A percentile compares a stretch with the other conserved stretches of the same genome.
phyloP scores from a whole-genome alignment of 2,329 filamentous ascomycete genomes.

The Epichloe uncinata region DNA sequence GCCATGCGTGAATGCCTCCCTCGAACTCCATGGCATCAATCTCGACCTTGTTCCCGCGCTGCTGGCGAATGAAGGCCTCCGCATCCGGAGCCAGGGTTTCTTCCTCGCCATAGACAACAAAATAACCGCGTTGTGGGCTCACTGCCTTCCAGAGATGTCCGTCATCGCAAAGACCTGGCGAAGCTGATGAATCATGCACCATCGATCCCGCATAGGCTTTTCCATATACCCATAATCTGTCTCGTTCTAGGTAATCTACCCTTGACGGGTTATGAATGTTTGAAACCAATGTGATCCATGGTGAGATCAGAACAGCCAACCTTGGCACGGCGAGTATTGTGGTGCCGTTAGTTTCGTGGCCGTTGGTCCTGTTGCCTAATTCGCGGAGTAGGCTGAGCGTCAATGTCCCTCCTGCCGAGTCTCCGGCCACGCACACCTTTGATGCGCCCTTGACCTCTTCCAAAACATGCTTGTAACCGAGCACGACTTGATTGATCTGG shows the following conservation, averaged over 20 bases:
- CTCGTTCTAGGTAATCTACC: constrained; percentile 62
- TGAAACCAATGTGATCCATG: constrained; percentile 66
- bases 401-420: constrained; percentile 67
- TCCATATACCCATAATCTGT: constrained; percentile 56
- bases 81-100: constrained; percentile 68
- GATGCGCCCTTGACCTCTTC: constrained; percentile 42
- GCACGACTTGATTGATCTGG: constrained; percentile 56
- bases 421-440: constrained; percentile 58
- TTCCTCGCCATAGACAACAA: constrained; percentile 59
- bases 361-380: constrained; percentile 28
- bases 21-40: constrained; percentile 47
- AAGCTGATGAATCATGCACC: constrained; percentile 28
- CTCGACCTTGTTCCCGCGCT: constrained; percentile 38
- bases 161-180: constrained; percentile 58
- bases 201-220: constrained; percentile 45
- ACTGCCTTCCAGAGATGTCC: constrained; percentile 52
- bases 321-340: constrained; percentile 20
- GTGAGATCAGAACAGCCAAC: constrained; percentile 62
- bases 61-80: constrained; percentile 40
- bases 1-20: constrained; percentile 70
- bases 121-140: constrained; percentile 52
- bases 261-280: constrained; percentile 51
- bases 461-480: constrained; percentile 59
- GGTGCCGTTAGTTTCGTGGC: not conserved
- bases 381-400: constrained; percentile 60